Evolutionary conservation across 306 rosid genomes (phyloP).

Genomic region (Datisca glomerata): DNA sequence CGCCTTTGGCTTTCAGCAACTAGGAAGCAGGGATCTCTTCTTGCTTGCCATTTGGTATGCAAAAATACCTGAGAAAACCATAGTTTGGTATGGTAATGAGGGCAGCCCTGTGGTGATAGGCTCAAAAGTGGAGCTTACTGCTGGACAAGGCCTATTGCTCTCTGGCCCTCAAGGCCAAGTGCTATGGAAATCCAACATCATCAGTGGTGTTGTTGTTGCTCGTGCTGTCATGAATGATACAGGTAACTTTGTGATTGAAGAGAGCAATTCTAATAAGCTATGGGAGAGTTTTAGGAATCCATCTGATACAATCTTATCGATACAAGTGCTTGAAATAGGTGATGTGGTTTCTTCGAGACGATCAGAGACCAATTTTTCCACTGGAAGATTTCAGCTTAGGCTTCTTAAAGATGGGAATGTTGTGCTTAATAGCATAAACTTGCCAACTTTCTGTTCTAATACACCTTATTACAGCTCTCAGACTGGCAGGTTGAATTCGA

Average conservation of each 20-base stretch:
- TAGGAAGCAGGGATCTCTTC: not conserved
- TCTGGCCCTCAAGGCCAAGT: conserved; percentile 13
- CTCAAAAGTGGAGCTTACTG: conserved; percentile 26
- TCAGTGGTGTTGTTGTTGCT: not conserved
- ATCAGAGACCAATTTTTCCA: conserved; percentile 17
- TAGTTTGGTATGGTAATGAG: conserved; percentile 38
- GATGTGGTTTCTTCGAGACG: conserved; percentile 11
- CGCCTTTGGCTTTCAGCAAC: conserved; percentile 2
- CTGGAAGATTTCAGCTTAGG: conserved; percentile 27
- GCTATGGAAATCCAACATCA: not conserved
- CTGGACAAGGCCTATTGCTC: conserved; percentile 21
- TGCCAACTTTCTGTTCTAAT: conserved; percentile 12
- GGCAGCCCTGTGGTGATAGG: conserved; percentile 22
- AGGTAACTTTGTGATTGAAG: conserved; percentile 20
- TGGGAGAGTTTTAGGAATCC: conserved; percentile 39
- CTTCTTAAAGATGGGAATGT: conserved; percentile 28
- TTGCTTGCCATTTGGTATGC: conserved; percentile 45
- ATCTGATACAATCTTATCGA: conserved; percentile 40
- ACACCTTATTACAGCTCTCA: not conserved
- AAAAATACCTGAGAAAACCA: conserved; percentile 18
- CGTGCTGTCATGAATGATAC: conserved; percentile 16
- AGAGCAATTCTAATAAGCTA: not conserved
- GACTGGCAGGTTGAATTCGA: not conserved
- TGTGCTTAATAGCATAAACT: conserved; percentile 16
- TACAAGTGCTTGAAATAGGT: conserved; percentile 17